A percentile compares a stretch with the other conserved stretches of the same genome.
Conservation (phyloP, 495 filamentous ascomycete species). For the Oidiodendron maius region DNA sequence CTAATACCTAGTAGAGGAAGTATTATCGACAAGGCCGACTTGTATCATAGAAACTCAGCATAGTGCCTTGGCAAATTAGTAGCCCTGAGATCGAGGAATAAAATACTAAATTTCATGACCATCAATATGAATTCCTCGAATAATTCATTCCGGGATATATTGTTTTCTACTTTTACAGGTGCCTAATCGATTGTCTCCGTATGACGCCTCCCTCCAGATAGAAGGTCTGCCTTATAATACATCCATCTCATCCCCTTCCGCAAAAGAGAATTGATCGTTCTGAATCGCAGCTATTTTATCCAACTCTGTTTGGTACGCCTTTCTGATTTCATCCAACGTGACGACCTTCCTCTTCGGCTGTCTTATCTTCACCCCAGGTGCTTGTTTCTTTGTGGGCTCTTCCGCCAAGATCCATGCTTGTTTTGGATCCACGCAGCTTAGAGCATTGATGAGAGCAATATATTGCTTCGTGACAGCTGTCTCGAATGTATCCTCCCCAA, state of each 20-base stretch:
- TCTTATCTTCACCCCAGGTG: slow-evolving; percentile 11
- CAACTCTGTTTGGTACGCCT: slow-evolving; percentile 79
- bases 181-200: slow-evolving; percentile 6
- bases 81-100: slow-evolving; percentile 1
- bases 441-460: slow-evolving; percentile 77
- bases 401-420: slow-evolving; percentile 66
- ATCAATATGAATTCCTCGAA: not conserved
- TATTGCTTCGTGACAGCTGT: slow-evolving; percentile 63
- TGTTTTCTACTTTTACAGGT: not conserved
- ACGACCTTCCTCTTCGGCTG: slow-evolving; percentile 54
- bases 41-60: slow-evolving; percentile 18
- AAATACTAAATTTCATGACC: slow-evolving; percentile 4
- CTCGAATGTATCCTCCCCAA: slow-evolving; percentile 45
- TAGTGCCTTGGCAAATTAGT: not conserved
- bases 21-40: slow-evolving; percentile 2
- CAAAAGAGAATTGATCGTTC: slow-evolving; percentile 48
- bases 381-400: slow-evolving; percentile 10
- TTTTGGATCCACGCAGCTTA: slow-evolving; percentile 74
- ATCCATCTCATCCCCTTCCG: slow-evolving; percentile 37
- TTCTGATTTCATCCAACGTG: slow-evolving; percentile 75
- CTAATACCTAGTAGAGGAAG: not conserved
- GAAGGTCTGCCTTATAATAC: slow-evolving; percentile 32
- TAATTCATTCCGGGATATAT: no score
- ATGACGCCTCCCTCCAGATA: slow-evolving; percentile 8
- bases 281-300: slow-evolving; percentile 64